Evolutionary conservation across 2,329 filamentous ascomycete species (phyloP).

Genomic region (Neonectria faginata): DNA sequence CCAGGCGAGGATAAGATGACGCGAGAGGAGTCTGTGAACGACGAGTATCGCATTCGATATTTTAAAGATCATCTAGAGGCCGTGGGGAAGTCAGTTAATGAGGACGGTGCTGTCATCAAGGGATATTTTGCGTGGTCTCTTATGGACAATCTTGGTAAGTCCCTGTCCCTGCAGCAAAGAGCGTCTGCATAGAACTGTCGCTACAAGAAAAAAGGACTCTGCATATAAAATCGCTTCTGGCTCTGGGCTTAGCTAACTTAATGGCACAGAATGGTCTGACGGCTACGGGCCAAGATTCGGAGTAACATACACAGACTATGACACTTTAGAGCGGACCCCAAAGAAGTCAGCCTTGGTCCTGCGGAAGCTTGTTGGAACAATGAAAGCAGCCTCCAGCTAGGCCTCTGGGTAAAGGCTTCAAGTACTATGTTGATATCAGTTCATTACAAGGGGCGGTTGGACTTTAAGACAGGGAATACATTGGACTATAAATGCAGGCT

Average conservation of each 20-base stretch:
- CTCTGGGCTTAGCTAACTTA: not conserved
- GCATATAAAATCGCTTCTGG: not conserved
- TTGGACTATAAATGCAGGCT: too few relatives aligned
- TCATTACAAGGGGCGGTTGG: not conserved
- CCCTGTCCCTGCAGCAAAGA: not conserved
- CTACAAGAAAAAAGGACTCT: too few relatives aligned
- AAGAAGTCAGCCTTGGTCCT: slow-evolving; percentile 32
- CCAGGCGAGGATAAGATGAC: slow-evolving; percentile 32
- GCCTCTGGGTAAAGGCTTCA: rapidly evolving
- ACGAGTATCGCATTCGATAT: slow-evolving; percentile 52
- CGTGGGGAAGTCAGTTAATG: slow-evolving; percentile 40
- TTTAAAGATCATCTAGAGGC: slow-evolving; percentile 55
- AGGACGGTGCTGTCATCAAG: slow-evolving; percentile 21
- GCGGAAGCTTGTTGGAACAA: slow-evolving; percentile 4
- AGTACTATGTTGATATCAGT: not conserved
- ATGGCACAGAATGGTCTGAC: slow-evolving; percentile 29
- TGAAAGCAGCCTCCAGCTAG: not conserved
- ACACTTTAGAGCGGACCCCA: slow-evolving; percentile 31
- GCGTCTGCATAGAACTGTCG: not conserved
- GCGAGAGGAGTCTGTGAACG: slow-evolving; percentile 50
- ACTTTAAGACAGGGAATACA: not conserved
- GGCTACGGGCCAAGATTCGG: slow-evolving; percentile 35
- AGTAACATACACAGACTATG: slow-evolving; percentile 29
- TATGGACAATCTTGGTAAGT: slow-evolving; percentile 34
- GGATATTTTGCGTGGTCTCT: slow-evolving; percentile 38